Conservation (phyloP, 164 flowering plant genomes). For the Akebia trifoliata region DNA sequence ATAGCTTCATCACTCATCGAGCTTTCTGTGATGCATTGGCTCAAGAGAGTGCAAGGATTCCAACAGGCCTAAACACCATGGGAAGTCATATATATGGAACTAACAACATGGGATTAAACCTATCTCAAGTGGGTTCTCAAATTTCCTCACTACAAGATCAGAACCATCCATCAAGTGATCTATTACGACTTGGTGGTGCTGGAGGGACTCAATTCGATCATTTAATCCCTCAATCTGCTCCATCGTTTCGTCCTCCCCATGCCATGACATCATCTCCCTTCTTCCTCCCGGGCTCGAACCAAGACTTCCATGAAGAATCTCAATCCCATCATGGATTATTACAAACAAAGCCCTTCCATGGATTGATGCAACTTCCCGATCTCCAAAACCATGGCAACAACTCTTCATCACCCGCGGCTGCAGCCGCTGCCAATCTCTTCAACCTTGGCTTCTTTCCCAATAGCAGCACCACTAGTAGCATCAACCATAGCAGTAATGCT, state of each 20-base stretch:
- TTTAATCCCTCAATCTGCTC: slow-evolving; percentile 25
- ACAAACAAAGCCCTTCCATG: slow-evolving; percentile 44
- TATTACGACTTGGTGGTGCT: slow-evolving; percentile 43
- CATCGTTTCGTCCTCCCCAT: slow-evolving; percentile 29
- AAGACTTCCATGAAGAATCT: slow-evolving; percentile 32
- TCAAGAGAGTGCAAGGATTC: slow-evolving; percentile 75
- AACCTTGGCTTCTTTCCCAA: slow-evolving; percentile 50
- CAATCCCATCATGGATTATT: slow-evolving; percentile 30
- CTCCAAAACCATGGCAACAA: slow-evolving; percentile 33
- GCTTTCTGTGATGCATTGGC: slow-evolving; percentile 93
- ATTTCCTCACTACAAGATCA: slow-evolving; percentile 39
- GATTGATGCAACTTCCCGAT: slow-evolving; percentile 59
- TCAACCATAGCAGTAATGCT: slow-evolving; percentile 19
- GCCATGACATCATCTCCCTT: slow-evolving; percentile 22
- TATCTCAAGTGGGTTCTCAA: slow-evolving; percentile 46
- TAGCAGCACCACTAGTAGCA: slow-evolving; percentile 22
- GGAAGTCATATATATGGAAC: slow-evolving; percentile 54
- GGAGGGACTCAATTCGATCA: slow-evolving; percentile 38
- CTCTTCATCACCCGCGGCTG: slow-evolving; percentile 19
- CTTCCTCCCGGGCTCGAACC: slow-evolving; percentile 32
- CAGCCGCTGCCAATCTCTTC: slow-evolving; percentile 38
- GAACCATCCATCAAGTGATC: slow-evolving; percentile 27
- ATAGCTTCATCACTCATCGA: slow-evolving; percentile 86
- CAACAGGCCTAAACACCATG: slow-evolving; percentile 44
- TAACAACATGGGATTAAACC: slow-evolving; percentile 42